phyloP scores from a whole-genome alignment of 768 basidiomycete species.

The Lenzites betulinus region DNA sequence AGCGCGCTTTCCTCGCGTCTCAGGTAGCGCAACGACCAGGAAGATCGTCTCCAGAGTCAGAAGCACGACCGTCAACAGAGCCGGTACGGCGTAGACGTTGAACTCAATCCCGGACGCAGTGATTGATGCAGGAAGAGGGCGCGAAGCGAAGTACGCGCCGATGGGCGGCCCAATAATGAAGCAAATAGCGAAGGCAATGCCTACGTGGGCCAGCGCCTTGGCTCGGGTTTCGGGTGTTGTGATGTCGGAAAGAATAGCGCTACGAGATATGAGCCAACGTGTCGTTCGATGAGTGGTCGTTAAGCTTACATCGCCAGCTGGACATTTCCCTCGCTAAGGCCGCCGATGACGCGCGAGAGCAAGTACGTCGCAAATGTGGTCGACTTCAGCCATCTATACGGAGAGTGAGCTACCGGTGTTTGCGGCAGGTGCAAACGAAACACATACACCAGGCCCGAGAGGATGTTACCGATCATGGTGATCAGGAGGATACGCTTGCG shows the following conservation, averaged over 20 bases:
- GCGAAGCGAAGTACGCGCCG: constrained; percentile 95
- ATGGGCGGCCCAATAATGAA: constrained; percentile 93
- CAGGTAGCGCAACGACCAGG: constrained; percentile 74
- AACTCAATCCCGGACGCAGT: constrained; percentile 58
- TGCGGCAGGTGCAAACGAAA: constrained; percentile 2
- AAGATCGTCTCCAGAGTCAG: constrained; percentile 80
- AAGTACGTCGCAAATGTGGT: constrained; percentile 90
- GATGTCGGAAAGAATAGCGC: constrained; percentile 92
- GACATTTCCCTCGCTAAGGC: constrained; percentile 95
- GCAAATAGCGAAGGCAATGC: constrained; percentile 95
- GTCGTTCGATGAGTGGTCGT: not conserved
- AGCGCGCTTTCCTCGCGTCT: constrained; percentile 65
- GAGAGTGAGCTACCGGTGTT: not conserved
- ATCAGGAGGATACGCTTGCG: constrained; percentile 79
- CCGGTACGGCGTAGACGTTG: constrained; percentile 93
- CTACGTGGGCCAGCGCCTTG: constrained; percentile 86
- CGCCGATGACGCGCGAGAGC: constrained; percentile 88
- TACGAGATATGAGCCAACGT: constrained; percentile 33
- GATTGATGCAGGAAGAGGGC: constrained; percentile 65
- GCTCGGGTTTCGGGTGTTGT: constrained; percentile 80
- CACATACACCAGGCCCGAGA: constrained; percentile 83
- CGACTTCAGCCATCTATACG: constrained; percentile 81
- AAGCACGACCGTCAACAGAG: constrained; percentile 76
- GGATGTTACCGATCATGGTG: constrained; percentile 92
- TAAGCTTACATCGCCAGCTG: constrained; percentile 84